A percentile compares a stretch with the other conserved stretches of the same genome.
phyloP scores from a whole-genome alignment of 2,329 filamentous ascomycete species.

The Trichophyton mentagrophytes region DNA sequence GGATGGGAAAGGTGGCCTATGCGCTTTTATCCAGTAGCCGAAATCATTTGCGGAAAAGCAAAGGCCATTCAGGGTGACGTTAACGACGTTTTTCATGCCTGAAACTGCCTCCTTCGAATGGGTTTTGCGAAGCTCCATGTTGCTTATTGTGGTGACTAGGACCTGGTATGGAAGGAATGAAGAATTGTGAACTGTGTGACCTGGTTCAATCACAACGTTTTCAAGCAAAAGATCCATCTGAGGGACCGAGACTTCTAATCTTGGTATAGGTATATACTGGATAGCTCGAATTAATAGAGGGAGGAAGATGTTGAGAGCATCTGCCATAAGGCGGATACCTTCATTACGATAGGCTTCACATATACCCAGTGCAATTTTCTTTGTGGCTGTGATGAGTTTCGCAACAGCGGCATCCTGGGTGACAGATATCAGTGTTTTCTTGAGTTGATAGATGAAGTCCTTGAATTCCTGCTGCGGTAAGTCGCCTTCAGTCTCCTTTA shows the following conservation, averaged over 20 bases:
- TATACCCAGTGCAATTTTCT: conserved; percentile 56
- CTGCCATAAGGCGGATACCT: conserved; percentile 60
- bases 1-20: conserved; percentile 50
- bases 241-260: conserved; percentile 74
- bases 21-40: conserved; percentile 76
- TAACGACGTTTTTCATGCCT: conserved; percentile 56
- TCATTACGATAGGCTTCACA: conserved; percentile 52
- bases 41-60: conserved; percentile 76
- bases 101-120: conserved; percentile 54
- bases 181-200: conserved; percentile 66
- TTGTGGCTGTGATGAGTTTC: conserved; percentile 53
- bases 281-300: conserved; percentile 64
- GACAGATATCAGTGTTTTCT: conserved; percentile 55
- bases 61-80: conserved; percentile 67
- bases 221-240: conserved; percentile 77
- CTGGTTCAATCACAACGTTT: conserved; percentile 81
- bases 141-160: conserved; percentile 70
- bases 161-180: conserved; percentile 83
- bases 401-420: conserved; percentile 59
- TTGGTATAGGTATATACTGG: conserved; percentile 79
- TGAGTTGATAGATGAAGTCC: conserved; percentile 54
- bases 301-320: conserved; percentile 67
- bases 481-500: conserved; percentile 47
- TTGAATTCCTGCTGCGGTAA: conserved; percentile 61
- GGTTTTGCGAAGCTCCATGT: conserved; percentile 72